These are phyloP conservation scores for Fraxinus baroniana DNA, from an alignment of 305 asterid genomes.

Conservation along the genomic window DNA sequence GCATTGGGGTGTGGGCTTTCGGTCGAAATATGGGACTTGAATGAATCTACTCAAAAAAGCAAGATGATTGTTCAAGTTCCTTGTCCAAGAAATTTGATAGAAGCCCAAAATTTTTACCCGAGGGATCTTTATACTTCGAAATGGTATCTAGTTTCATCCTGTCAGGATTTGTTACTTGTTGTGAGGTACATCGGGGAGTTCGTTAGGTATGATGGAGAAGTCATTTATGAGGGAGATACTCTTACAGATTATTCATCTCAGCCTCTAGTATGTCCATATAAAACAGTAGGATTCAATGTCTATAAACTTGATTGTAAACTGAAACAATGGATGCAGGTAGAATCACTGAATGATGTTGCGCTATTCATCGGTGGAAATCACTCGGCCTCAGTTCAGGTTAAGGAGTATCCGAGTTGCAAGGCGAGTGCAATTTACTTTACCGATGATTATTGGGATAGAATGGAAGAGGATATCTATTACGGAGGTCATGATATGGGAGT, in stretches of 20 bases:
- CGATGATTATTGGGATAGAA: slow-evolving; percentile 32
- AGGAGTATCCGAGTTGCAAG: not conserved
- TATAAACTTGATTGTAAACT: not conserved
- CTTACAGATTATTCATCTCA: not conserved
- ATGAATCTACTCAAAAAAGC: not conserved
- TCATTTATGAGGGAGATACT: slow-evolving; percentile 27
- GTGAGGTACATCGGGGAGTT: slow-evolving; percentile 33
- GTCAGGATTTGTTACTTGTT: not conserved
- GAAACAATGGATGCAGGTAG: slow-evolving; percentile 23
- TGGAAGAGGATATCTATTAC: slow-evolving; percentile 27
- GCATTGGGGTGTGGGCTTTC: slow-evolving; percentile 13
- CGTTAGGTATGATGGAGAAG: slow-evolving; percentile 33
- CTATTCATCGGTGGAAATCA: slow-evolving; percentile 41
- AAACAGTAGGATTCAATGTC: slow-evolving; percentile 27
- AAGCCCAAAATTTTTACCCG: not conserved
- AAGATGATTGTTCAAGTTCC: not conserved
- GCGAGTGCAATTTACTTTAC: slow-evolving; percentile 33
- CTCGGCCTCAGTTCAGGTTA: slow-evolving; percentile 3
- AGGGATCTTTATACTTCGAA: slow-evolving; percentile 16
- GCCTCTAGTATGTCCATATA: slow-evolving; percentile 25
- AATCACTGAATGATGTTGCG: slow-evolving; percentile 2
- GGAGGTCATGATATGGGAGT: slow-evolving; percentile 46
- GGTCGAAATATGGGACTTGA: slow-evolving; percentile 31
- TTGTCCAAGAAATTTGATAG: slow-evolving; percentile 1
- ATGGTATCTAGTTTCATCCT: slow-evolving; percentile 24